Conservation (phyloP, 202 grass and related monocot genomes). For the Schoenoplectus triqueter region DNA sequence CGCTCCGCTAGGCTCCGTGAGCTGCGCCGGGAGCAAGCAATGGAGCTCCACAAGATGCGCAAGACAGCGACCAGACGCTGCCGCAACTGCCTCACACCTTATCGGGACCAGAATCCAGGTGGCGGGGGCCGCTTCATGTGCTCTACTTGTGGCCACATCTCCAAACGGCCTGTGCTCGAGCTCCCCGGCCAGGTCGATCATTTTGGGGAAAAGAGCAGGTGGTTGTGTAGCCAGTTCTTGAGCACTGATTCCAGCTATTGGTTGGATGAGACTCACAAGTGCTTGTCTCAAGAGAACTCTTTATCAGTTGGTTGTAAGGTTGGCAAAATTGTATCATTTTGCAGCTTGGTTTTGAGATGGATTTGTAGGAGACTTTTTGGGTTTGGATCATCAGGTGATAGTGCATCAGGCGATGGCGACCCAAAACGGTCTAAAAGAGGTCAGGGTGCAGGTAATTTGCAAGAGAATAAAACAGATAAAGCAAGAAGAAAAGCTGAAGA, state of each 20-base stretch:
- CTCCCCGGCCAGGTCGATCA: slow-evolving; percentile 48
- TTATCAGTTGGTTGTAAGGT: slow-evolving; percentile 42
- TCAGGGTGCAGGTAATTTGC: slow-evolving; percentile 62
- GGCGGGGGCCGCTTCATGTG: slow-evolving; percentile 93
- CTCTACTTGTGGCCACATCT: slow-evolving; percentile 88
- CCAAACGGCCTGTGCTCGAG: slow-evolving; percentile 81
- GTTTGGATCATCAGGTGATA: slow-evolving; percentile 49
- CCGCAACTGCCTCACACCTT: slow-evolving; percentile 86
- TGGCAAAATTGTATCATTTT: slow-evolving; percentile 54
- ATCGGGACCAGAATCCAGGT: slow-evolving; percentile 91
- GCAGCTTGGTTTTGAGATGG: slow-evolving; percentile 49
- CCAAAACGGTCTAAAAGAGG: slow-evolving; percentile 48
- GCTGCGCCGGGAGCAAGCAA: slow-evolving; percentile 64
- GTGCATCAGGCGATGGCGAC: not conserved
- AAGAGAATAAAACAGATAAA: slow-evolving; percentile 79
- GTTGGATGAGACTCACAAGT: slow-evolving; percentile 52
- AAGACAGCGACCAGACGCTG: slow-evolving; percentile 84
- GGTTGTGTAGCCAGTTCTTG: slow-evolving; percentile 79
- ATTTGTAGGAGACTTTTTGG: slow-evolving; percentile 59
- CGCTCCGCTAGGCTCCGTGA: slow-evolving; percentile 82
- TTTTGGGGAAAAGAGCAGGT: slow-evolving; percentile 43
- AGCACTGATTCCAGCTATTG: slow-evolving; percentile 44
- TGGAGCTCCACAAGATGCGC: slow-evolving; percentile 84
- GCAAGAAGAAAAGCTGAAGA: slow-evolving; percentile 93
- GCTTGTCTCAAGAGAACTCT: slow-evolving; percentile 32